Conservation (phyloP, 2,329 filamentous ascomycete species). For the Trichoderma sp. region DNA sequence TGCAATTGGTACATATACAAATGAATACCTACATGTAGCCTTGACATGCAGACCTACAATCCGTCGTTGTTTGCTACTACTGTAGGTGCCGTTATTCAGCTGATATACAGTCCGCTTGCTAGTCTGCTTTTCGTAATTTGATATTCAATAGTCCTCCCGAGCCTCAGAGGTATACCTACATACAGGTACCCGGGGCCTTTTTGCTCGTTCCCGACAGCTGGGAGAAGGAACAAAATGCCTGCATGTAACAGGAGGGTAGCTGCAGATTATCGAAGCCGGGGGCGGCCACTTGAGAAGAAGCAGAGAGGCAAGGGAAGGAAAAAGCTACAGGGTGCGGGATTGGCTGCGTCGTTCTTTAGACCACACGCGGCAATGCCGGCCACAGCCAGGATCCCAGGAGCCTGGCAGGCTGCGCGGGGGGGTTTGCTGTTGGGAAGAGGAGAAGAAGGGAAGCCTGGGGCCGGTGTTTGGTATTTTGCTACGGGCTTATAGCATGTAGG, state of each 20-base stretch:
- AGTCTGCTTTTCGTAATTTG: background rate
- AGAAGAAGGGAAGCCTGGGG: background rate
- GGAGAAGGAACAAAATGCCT: background rate
- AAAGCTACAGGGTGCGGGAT: background rate
- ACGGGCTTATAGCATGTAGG: background rate
- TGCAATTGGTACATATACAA: background rate
- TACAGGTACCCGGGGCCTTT: background rate
- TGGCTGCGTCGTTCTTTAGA: constrained; percentile 10
- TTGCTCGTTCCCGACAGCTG: background rate
- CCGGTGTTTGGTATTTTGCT: background rate
- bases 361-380: constrained; percentile 21
- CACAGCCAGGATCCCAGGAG: constrained; percentile 10
- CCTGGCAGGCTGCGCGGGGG: background rate
- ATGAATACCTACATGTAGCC: too few species aligned
- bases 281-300: background rate
- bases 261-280: constrained; percentile 1
- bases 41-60: background rate
- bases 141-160: background rate
- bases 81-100: background rate
- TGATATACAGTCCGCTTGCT: background rate
- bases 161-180: background rate
- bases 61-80: background rate
- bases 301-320: background rate
- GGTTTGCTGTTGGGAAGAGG: background rate
- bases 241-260: constrained; percentile 10